These are phyloP conservation scores for Verticillium klebahnii DNA, from an alignment of 2,329 filamentous ascomycete genomes.

Conservation along the genomic window DNA sequence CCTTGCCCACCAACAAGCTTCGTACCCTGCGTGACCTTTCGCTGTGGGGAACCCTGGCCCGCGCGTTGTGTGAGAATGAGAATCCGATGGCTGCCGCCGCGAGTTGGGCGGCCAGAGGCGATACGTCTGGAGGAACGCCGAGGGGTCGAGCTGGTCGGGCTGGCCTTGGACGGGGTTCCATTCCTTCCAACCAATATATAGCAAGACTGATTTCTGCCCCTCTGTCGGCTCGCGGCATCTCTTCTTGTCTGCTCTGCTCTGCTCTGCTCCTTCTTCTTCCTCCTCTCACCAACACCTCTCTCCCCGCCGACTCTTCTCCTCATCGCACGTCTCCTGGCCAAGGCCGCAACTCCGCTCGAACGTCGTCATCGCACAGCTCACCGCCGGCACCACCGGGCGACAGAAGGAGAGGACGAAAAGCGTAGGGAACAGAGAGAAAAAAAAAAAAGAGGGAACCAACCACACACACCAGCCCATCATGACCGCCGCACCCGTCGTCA, in stretches of 20 bases:
- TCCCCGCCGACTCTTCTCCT: not conserved
- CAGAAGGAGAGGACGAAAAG: not conserved
- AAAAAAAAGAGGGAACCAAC: not conserved
- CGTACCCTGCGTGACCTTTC: slow-evolving; percentile 14
- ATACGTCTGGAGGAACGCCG: not conserved
- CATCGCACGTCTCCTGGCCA: not conserved
- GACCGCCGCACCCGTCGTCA: slow-evolving; percentile 20
- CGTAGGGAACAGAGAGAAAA: not conserved
- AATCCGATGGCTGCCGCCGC: not conserved
- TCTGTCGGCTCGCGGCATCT: not conserved
- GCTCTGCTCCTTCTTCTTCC: not conserved
- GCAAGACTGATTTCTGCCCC: not conserved
- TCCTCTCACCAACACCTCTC: not conserved
- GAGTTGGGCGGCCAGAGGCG: not conserved
- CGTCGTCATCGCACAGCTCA: not conserved
- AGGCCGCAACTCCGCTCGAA: not conserved
- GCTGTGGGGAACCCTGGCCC: slow-evolving; percentile 12
- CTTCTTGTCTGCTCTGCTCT: not conserved
- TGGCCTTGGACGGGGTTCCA: not conserved
- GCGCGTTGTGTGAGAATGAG: not conserved
- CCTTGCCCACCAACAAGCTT: slow-evolving; percentile 9
- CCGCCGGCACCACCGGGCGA: not conserved
- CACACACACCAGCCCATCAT: slow-evolving; percentile 15
- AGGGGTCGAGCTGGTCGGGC: not conserved
- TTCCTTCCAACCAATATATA: slow-evolving; percentile 2